Base-by-base conservation (phyloP, 257 asterid species). In the Penstemon barbatus region DNA sequence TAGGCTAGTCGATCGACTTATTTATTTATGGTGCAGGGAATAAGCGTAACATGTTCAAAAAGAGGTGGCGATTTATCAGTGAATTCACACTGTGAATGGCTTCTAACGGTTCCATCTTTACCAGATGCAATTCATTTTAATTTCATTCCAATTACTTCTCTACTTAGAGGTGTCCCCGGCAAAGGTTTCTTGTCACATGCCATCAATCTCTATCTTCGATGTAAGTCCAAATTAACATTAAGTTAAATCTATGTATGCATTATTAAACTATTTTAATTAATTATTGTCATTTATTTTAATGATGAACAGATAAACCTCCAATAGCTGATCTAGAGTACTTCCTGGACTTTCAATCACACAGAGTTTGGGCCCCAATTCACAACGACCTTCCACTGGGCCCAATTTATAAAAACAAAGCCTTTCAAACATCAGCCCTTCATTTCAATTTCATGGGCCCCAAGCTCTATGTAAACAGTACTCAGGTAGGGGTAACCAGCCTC, bases 141-240 rank as follows among this genome's bases (percentile, higher is more conserved):
- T 63, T 84, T 90, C 84, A 89, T 93, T 10, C 97, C 99, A 0
- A 88, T 93, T 7, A 93, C 95, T 45, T 90, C 97, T 64, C 88
- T 93, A 4, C 92, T 93, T 2, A 78, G 77, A 57, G 96, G 88
- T 19, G 84, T 90, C 7, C 90, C 92, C 0, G 99, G 99, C 68
- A 85, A 78, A 74, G 99, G 99, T 7, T 93, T 90, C 78, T 73
- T 93, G 41, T 86, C 96, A 0, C 99, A 93, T 67, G 99, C 99
- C 73, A 88, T 93, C 78, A 93, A 93, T 63, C 89, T 93, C 39
- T 93, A 93, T 72, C 95, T 90, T 13, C 85, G 99, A 8, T 88
- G 98, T 93, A 81, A 74, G 92, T 50, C 25, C 38, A 4, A 3
- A 3, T 57, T 41, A 25, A 25, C 0, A 25, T 25, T 0, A 25